Evolutionary conservation across 768 basidiomycete genomes (phyloP), one percentile per base, ranked within the genome.

Genomic region (Lentinula lateritia): DNA sequence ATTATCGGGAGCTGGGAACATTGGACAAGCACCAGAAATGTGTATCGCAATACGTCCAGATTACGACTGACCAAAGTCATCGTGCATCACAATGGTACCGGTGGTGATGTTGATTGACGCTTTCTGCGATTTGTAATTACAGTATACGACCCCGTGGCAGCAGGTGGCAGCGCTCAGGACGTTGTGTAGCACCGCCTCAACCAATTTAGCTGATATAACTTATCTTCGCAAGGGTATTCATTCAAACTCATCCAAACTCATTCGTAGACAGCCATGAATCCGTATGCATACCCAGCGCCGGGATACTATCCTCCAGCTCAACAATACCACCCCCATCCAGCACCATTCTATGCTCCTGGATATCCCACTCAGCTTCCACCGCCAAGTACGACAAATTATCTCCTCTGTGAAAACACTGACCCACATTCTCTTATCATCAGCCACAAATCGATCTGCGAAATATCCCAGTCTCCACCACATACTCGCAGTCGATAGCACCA

Each of bases 391-490:
- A 12, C 10, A 52, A 52, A 18, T 50, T 9, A 50, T 50, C 46
- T 12, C 13, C 4, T 5, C 5, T 50, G 8, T 32, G 28, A 23
- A 50, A 32, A 32, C 12, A 23, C 48, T 32, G 7, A 32, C 20
- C 2, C 28, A 13, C 0, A 23, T 50, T 28, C 9, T 7, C 45
- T 13, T 46, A 46, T 58, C 43, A 20, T 34, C 10, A 62, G 48
- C 43, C 20, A 43, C 61, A 10, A 53, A 6, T 13, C 65, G 66
- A 55, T 73, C 80, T 4, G 50, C 65, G 1, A 80, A 80, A 70
- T 78, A 80, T 67, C 79, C 84, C n/a, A 73, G 69, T 39, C 69
- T 87, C 18, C 80, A 86, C 67, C 82, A 83, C 2, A 74, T 75
- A 23, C 78, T 88, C 13, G 85, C 83, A 16, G 72, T 74, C 7